Conservation (phyloP, 345 rosid species). For the Triadica sebifera region DNA sequence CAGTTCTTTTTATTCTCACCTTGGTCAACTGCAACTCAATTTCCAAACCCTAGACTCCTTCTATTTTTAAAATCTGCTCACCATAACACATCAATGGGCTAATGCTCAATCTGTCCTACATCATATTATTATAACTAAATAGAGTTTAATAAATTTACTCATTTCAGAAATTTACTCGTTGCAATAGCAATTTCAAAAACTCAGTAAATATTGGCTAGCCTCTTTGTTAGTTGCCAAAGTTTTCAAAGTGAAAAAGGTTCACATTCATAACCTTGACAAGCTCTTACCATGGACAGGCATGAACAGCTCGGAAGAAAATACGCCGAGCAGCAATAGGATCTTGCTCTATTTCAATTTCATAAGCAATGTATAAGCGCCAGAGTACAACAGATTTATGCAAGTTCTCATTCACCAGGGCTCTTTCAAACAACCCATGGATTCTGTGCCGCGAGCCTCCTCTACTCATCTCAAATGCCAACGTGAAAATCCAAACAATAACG, state of each 20-base stretch:
- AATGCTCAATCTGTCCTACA: neutral
- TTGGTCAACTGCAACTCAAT: neutral
- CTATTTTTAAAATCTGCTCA: neutral
- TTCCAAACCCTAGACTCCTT: neutral
- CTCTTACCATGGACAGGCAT: conserved; percentile 89
- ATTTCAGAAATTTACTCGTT: neutral
- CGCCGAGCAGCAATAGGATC: conserved; percentile 69
- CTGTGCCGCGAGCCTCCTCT: conserved; percentile 64
- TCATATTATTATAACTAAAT: neutral
- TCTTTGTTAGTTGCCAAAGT: neutral
- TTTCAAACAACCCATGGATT: conserved; percentile 83
- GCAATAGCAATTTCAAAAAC: too few relatives aligned
- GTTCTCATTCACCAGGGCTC: conserved; percentile 66
- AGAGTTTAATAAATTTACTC: neutral
- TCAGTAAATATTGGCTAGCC: neutral
- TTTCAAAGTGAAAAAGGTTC: neutral
- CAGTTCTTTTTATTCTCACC: neutral
- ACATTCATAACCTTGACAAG: neutral
- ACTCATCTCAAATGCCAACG: conserved; percentile 72
- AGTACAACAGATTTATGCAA: conserved; percentile 58
- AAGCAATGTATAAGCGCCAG: conserved; percentile 88
- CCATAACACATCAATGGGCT: neutral
- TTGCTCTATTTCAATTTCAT: conserved; percentile 59
- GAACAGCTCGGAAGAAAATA: conserved; percentile 84
- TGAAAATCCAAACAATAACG: conserved; percentile 65